phyloP scores from a whole-genome alignment of 306 rosid genomes.

The Vigna reflexopilosa region DNA sequence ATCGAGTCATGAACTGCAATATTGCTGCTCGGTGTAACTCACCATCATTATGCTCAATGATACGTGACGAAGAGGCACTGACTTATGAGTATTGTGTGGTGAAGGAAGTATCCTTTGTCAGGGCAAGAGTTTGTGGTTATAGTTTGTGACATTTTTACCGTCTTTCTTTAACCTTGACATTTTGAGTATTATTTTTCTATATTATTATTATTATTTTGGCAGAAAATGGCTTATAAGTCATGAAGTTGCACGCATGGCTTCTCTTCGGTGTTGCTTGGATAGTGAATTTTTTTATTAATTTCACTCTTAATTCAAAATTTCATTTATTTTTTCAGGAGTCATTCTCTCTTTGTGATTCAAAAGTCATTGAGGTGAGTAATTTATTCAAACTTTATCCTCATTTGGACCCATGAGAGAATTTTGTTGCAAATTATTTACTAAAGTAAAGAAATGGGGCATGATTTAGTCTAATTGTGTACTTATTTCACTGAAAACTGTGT shows the following conservation, averaged over 20 bases:
- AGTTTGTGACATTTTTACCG: background rate
- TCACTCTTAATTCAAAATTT: constrained; percentile 19
- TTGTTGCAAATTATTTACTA: constrained; percentile 27
- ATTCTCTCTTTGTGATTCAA: constrained; percentile 83
- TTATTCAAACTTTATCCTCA: constrained; percentile 15
- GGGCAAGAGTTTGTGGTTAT: background rate
- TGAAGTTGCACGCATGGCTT: constrained; percentile 12
- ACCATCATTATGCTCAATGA: constrained; percentile 10
- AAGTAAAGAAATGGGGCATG: background rate
- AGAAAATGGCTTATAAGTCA: constrained; percentile 20
- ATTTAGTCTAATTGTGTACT: background rate
- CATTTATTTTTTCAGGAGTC: constrained; percentile 68
- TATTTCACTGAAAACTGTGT: background rate
- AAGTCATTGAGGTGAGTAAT: constrained; percentile 79
- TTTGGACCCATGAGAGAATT: constrained; percentile 4
- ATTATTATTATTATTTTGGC: constrained; percentile 4
- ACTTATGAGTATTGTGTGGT: background rate
- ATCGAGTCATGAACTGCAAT: background rate
- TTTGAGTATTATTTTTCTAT: background rate
- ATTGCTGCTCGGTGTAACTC: background rate
- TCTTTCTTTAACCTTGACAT: background rate
- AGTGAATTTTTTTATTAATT: background rate
- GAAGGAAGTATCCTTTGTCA: background rate
- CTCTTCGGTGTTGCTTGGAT: background rate
- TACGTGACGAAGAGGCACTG: background rate